Evolutionary conservation across 1,284 basidiomycete species (phyloP).

Genomic region (Melampsora larici-populina): DNA sequence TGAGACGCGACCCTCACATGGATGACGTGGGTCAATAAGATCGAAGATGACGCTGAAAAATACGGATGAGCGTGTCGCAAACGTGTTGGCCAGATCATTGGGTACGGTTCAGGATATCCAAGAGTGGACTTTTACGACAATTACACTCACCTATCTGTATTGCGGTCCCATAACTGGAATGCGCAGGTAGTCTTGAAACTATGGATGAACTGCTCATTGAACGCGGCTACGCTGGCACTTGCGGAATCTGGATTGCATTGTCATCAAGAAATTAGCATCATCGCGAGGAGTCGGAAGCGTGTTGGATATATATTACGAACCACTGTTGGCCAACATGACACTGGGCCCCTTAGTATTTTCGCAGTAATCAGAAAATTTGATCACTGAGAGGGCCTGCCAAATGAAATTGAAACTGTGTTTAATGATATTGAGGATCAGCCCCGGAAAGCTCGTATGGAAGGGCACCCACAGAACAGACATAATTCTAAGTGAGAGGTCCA

Average conservation of each 20-base stretch:
- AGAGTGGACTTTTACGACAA: neutral
- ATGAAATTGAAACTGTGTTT: neutral
- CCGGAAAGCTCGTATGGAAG: neutral
- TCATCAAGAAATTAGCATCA: too few species aligned
- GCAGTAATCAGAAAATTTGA: conserved; percentile 79
- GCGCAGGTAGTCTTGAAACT: conserved; percentile 80
- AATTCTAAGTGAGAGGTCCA: conserved; percentile 69
- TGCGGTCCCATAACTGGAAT: conserved; percentile 77
- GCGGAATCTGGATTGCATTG: conserved; percentile 33
- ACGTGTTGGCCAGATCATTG: too few species aligned
- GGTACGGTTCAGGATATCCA: too few species aligned
- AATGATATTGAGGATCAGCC: neutral
- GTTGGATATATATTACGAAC: conserved; percentile 42
- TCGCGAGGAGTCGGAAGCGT: too few species aligned
- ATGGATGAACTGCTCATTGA: conserved; percentile 75
- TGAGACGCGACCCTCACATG: conserved; percentile 42
- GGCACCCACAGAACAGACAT: conserved; percentile 63
- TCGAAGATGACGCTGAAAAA: conserved; percentile 39
- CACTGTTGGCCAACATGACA: conserved; percentile 49
- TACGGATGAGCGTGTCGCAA: neutral
- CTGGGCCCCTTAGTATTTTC: conserved; percentile 61
- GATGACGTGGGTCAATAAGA: conserved; percentile 42
- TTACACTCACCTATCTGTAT: conserved; percentile 62
- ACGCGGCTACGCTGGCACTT: conserved; percentile 60
- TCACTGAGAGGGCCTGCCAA: conserved; percentile 62